These are phyloP conservation scores for Trichoderma koningii DNA, from an alignment of 2,329 filamentous ascomycete genomes.

Conservation along the genomic window DNA sequence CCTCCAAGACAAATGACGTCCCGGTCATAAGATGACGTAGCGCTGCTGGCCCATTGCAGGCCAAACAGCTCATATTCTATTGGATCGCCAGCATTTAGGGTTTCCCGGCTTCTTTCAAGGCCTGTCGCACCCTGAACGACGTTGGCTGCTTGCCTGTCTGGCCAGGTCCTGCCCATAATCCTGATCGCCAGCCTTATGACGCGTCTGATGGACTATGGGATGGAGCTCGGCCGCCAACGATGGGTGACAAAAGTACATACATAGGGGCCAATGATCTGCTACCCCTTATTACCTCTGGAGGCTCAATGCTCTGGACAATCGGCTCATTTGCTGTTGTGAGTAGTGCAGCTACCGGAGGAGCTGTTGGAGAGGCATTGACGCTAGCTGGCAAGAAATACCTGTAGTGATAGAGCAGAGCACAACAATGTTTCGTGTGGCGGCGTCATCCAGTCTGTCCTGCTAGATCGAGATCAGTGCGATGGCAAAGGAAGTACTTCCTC, in stretches of 20 bases:
- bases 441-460: background rate
- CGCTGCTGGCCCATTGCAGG: background rate
- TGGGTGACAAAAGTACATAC: background rate
- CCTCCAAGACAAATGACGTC: background rate
- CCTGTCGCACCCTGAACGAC: background rate
- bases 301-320: background rate
- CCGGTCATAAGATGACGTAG: slow-evolving; percentile 14
- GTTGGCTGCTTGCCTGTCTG: background rate
- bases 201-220: background rate
- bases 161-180: background rate
- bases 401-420: background rate
- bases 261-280: background rate
- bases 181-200: slow-evolving; percentile 13
- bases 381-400: background rate
- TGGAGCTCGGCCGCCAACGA: background rate
- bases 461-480: background rate
- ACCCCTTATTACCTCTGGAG: background rate
- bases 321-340: background rate
- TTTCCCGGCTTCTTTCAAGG: background rate
- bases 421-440: background rate
- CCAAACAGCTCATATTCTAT: background rate
- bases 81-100: background rate
- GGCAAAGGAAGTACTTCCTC: background rate
- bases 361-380: slow-evolving; percentile 6
- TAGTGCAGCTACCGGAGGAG: background rate